These are phyloP conservation scores for Rosa rugosa DNA, from an alignment of 306 rosid species.

Conservation along the genomic window DNA sequence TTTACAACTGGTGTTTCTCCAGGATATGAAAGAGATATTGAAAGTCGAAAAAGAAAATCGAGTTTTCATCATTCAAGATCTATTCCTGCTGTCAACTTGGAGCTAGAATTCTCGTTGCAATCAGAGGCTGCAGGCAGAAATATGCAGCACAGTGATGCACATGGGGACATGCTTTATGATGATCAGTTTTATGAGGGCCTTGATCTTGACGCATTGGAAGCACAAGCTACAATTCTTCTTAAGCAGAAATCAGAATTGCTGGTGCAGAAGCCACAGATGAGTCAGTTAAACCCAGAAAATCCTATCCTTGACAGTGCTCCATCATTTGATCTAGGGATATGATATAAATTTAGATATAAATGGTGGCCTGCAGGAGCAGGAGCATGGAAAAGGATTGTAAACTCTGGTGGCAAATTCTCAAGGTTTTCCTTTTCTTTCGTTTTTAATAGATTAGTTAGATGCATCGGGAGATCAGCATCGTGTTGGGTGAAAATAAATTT, in stretches of 20 bases:
- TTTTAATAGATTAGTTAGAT: not conserved
- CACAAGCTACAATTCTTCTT: constrained; percentile 68
- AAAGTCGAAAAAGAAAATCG: constrained; percentile 53
- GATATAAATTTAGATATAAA: constrained; percentile 20
- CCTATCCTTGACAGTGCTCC: constrained; percentile 44
- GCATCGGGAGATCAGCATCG: not conserved
- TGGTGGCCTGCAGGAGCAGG: not conserved
- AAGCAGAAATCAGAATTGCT: constrained; percentile 52
- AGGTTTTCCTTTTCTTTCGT: not conserved
- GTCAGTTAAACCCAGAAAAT: constrained; percentile 30
- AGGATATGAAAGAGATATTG: constrained; percentile 30
- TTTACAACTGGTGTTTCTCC: constrained; percentile 30
- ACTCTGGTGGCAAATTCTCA: not conserved
- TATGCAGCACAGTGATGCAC: constrained; percentile 23
- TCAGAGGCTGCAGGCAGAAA: constrained; percentile 41
- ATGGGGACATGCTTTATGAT: constrained; percentile 46
- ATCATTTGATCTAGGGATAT: constrained; percentile 87
- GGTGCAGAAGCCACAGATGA: constrained; percentile 34
- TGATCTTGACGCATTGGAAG: constrained; percentile 83
- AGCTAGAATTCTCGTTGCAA: constrained; percentile 49
- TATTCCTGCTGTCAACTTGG: constrained; percentile 62
- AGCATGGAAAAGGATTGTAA: not conserved
- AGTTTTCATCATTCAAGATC: constrained; percentile 43
- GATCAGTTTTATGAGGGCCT: constrained; percentile 66
- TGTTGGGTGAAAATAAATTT: not conserved